These are phyloP conservation scores for Penicillium sp. DNA, from an alignment of 2,329 filamentous ascomycete genomes.

Conservation along the genomic window DNA sequence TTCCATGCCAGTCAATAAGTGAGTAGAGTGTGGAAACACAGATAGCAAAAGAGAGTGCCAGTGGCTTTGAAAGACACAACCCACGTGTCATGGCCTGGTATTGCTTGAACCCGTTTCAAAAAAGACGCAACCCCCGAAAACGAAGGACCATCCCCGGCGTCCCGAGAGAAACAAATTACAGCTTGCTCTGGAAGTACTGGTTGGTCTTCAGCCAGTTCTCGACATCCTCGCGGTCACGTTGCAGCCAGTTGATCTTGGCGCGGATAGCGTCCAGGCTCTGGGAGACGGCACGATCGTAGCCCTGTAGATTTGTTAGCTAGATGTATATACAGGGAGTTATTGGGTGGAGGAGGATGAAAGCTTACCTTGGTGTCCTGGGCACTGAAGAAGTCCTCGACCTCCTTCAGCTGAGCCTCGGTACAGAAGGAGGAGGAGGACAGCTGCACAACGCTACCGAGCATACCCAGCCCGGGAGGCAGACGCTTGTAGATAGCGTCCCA, in stretches of 20 bases:
- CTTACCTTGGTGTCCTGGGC: constrained; percentile 76
- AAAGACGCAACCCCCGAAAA: neutral
- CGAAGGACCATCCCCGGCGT: neutral
- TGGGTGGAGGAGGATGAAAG: constrained; percentile 15
- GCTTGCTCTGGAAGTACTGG: constrained; percentile 59
- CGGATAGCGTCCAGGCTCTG: constrained; percentile 85
- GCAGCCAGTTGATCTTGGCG: constrained; percentile 82
- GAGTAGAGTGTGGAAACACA: constrained; percentile 11
- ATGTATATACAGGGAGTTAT: neutral
- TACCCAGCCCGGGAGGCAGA: constrained; percentile 82
- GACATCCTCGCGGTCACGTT: constrained; percentile 79
- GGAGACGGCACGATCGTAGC: constrained; percentile 86
- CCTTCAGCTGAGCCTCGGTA: constrained; percentile 73
- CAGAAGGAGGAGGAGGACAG: constrained; percentile 85
- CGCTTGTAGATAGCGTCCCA: constrained; percentile 85
- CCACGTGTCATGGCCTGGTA: constrained; percentile 1
- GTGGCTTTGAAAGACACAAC: neutral
- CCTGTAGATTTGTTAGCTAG: constrained; percentile 43
- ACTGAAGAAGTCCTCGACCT: constrained; percentile 81
- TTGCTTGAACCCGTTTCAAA: constrained; percentile 5
- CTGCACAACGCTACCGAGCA: constrained; percentile 82
- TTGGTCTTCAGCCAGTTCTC: constrained; percentile 71
- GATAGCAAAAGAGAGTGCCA: neutral
- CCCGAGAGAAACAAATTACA: constrained; percentile 28
- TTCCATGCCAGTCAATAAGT: constrained; percentile 3